Evolutionary conservation across 2,329 filamentous ascomycete species (phyloP).

Genomic region (Trichoderma pleuroti): DNA sequence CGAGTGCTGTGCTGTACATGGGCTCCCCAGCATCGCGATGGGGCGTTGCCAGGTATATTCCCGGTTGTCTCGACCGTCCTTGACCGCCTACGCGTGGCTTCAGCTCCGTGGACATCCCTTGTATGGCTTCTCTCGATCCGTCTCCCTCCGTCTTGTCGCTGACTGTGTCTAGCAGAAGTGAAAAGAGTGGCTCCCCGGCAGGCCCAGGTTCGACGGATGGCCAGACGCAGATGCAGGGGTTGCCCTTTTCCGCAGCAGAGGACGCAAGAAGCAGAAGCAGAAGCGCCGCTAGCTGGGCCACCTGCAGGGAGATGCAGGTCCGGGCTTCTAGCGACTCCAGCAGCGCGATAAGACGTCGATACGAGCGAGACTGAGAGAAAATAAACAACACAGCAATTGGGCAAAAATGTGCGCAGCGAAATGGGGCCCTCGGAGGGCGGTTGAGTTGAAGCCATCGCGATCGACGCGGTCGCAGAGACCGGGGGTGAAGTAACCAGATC

Average conservation of each 20-base stretch:
- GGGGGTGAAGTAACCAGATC: not conserved
- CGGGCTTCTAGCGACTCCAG: not conserved
- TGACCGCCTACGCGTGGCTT: not conserved
- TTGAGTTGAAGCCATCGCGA: not conserved
- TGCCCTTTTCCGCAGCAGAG: not conserved
- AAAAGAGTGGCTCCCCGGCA: not conserved
- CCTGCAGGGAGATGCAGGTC: conserved; percentile 16
- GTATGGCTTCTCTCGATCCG: not conserved
- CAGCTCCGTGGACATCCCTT: not conserved
- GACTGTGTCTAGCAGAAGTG: not conserved
- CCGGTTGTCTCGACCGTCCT: not conserved
- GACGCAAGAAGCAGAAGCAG: not conserved
- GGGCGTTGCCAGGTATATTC: not conserved
- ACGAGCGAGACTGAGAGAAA: not conserved
- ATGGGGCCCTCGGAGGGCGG: not conserved
- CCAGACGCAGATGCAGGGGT: conserved; percentile 10
- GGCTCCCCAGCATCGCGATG: not conserved
- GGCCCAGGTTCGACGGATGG: not conserved
- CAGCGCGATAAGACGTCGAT: not conserved
- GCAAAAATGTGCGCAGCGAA: not conserved
- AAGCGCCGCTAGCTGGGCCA: conserved; percentile 8
- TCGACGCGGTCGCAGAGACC: not conserved
- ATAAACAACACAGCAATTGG: not conserved
- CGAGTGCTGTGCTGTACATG: not conserved
- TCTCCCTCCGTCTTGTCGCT: not conserved